Evolutionary conservation across 306 rosid genomes (phyloP), one percentile per base, ranked within the genome.

Genomic region (Lathyrus tuberosus): DNA sequence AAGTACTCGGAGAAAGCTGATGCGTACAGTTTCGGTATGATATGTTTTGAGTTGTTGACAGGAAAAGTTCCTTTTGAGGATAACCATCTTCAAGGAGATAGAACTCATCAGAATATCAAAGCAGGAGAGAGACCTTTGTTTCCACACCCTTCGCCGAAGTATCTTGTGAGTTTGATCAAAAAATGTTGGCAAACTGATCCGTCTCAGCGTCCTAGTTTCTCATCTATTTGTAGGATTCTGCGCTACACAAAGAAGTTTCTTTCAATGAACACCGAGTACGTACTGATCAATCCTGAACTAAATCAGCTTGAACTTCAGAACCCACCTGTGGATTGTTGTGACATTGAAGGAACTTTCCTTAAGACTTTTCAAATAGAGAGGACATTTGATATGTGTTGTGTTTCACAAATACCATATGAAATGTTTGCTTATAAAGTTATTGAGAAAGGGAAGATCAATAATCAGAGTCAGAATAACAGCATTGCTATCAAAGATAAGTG

Each of bases 111-210:
- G 44, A 91, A 88, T 40, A 84, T 95, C 49, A 80, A 79, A 75
- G 91, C 89, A 5, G 99, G 97, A 46, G 97, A 92, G 75, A 82
- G 99, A 67, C 99, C 99, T 47, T 89, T 95, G 15, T 95, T 95
- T 57, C 95, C 99, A n/a, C 64, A 60, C 54, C 88, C 79, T 57
- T 82, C 91, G 4, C 99, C 99, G 2, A 95, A 89, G 47, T 91
- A 87, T 72, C 84, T 95, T 49, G 99, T 89, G 6, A 89, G 48
- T 53, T 72, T 95, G 75, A 89, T 91, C 33, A 91, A 79, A 65
- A 91, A 67, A 78, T 95, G 99, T 16, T 95, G 99, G 99, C 96
- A 87, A 40, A 69, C 85, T 4, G 93, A 95, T 41, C 95, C 96
- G 1, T 16, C 72, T 37, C 93, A 84, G 59, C 91, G 99, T 44